Conservation (phyloP, 2,329 filamentous ascomycete species). For the Knufia petricola region DNA sequence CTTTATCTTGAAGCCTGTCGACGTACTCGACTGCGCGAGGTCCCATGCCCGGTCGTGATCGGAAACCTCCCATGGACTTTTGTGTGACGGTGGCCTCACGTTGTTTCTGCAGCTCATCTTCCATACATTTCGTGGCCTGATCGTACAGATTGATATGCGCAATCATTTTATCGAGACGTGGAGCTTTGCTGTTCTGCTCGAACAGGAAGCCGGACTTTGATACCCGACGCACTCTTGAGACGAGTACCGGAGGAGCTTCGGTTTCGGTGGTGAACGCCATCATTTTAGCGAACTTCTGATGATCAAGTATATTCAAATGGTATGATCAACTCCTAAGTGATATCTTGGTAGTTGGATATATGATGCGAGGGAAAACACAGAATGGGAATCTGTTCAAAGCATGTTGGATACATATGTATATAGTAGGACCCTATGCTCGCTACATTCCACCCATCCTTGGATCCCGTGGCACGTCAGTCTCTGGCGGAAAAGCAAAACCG, state of each 20-base stretch:
- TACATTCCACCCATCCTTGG: too few species aligned
- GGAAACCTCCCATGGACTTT: background rate
- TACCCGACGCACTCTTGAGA: constrained; percentile 1
- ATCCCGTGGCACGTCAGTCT: too few species aligned
- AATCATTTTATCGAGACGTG: constrained; percentile 9
- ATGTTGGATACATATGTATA: too few species aligned
- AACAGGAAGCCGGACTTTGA: constrained; percentile 6
- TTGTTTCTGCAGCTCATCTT: background rate
- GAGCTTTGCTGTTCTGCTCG: background rate
- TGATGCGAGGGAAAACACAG: too few species aligned
- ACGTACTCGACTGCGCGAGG: background rate
- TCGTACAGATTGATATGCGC: constrained; percentile 9
- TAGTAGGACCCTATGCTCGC: too few species aligned
- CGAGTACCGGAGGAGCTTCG: background rate
- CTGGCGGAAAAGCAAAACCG: too few species aligned
- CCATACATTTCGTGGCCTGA: constrained; percentile 5
- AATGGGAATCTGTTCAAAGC: too few species aligned
- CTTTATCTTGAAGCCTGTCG: background rate
- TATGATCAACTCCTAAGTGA: too few species aligned
- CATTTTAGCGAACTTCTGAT: background rate
- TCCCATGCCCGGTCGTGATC: background rate
- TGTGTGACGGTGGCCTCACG: background rate
- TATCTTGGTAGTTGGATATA: too few species aligned
- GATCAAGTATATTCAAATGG: too few species aligned
- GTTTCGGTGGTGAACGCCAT: background rate